These are phyloP conservation scores for Parastagonospora nodorum DNA, from an alignment of 2,329 filamentous ascomycete genomes.

Conservation along the genomic window DNA sequence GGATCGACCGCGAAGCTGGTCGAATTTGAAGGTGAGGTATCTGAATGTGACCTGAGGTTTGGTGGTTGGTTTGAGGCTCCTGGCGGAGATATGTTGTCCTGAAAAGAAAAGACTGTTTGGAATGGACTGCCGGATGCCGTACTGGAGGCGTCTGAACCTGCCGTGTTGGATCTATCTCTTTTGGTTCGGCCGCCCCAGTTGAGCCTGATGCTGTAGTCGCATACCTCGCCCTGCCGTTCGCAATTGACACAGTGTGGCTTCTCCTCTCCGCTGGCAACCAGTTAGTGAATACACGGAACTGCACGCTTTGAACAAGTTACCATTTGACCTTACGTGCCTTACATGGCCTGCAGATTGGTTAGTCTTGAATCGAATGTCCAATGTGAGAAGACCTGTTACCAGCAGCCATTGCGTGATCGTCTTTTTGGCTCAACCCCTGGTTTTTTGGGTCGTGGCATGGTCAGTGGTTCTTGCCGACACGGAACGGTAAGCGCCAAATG, in stretches of 20 bases:
- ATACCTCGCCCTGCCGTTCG: constrained; percentile 70
- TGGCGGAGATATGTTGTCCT: constrained; percentile 27
- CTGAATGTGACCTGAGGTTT: constrained; percentile 33
- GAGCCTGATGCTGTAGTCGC: constrained; percentile 80
- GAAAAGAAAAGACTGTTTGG: constrained; percentile 35
- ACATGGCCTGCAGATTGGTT: constrained; percentile 65
- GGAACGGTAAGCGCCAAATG: no score
- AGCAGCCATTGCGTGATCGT: constrained; percentile 71
- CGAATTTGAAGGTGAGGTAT: constrained; percentile 25
- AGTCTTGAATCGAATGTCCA: constrained; percentile 4
- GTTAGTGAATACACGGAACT: constrained; percentile 18
- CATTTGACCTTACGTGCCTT: constrained; percentile 82
- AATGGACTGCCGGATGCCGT: constrained; percentile 34
- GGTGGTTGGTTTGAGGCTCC: constrained; percentile 18
- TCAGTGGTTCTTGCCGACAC: background rate
- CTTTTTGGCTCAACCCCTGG: constrained; percentile 68
- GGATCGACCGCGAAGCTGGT: constrained; percentile 34
- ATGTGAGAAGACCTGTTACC: constrained; percentile 49
- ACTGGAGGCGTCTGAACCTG: constrained; percentile 30
- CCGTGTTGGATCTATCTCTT: constrained; percentile 54
- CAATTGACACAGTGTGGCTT: constrained; percentile 76
- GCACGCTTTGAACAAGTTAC: constrained; percentile 39
- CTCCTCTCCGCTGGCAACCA: constrained; percentile 65
- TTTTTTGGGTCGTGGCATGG: constrained; percentile 70
- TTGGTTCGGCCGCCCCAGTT: constrained; percentile 79